Evolutionary conservation across 23 red algal genomes (phyloP), one percentile per base, ranked within the genome.

Genomic region (Gracilaria domingensis): DNA sequence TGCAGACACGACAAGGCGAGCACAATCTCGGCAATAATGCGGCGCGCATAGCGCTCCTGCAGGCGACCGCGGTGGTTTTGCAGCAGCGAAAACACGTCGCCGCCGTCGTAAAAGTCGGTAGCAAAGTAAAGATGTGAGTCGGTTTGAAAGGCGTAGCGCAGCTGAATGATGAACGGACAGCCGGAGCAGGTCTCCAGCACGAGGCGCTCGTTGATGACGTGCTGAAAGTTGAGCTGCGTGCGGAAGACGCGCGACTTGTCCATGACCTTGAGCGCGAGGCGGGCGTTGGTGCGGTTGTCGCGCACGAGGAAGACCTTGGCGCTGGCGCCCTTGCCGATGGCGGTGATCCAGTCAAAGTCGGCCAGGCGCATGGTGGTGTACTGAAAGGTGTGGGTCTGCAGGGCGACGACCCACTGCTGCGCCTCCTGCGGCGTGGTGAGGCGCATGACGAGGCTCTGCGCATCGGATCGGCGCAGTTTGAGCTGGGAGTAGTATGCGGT

Each of bases 81-180:
- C 24, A 97, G 33, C 26, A 88, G 88, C 23, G 69, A 81, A 74
- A 93, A 97, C 13, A 97, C 75, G 53, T 97, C 95, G 25, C 95
- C 95, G 13, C 95, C 95, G 59, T 97, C 95, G 54, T 91, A 97
- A 75, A 97, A 97, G 30, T 97, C 91, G 62, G 95, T 97, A 29
- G 91, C 88, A 72, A 97, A 81, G 80, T 93, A 97, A 25, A 97
- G 71, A 54, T 90, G 84, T 34, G 86, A 85, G 50, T 95, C 88
- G 61, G 93, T 95, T 50, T 95, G 93, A 57, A 95, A 95, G 34
- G 93, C 85, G 66, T 91, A 95, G n/a, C 88, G 83, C 66, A 95
- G 37, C 23, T 95, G 84, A 45, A 95, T 80, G 56, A 91, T 42
- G 55, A 95, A 95, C n/a, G 93, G 93, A 48, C 82, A 80, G 23